These are phyloP conservation scores for Neurospora sp. DNA, from an alignment of 495 filamentous ascomycete genomes.

Conservation along the genomic window DNA sequence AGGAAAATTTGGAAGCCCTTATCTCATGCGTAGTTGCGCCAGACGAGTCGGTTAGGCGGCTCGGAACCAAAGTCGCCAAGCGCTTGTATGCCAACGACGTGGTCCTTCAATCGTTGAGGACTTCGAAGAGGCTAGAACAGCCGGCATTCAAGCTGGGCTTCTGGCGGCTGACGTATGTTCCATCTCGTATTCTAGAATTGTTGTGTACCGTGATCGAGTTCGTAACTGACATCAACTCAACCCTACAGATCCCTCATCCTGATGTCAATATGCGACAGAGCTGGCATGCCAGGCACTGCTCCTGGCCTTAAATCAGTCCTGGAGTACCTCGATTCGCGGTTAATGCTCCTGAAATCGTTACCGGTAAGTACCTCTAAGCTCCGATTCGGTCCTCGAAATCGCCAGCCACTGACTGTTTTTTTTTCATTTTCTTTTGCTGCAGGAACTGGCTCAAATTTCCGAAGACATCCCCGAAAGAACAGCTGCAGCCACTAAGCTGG, in stretches of 20 bases:
- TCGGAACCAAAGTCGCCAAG: conserved; percentile 35
- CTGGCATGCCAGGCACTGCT: conserved; percentile 29
- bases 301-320: conserved; percentile 37
- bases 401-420: background rate
- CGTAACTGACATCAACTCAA: conserved; percentile 9
- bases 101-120: conserved; percentile 25
- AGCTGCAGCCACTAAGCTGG: conserved; percentile 39
- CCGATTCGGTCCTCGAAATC: background rate
- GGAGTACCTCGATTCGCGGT: conserved; percentile 40
- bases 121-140: conserved; percentile 30
- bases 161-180: conserved; percentile 44
- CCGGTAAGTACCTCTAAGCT: conserved; percentile 19
- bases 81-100: conserved; percentile 35
- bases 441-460: conserved; percentile 38
- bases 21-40: conserved; percentile 41
- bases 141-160: conserved; percentile 34
- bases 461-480: conserved; percentile 42
- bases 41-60: conserved; percentile 37
- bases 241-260: conserved; percentile 36
- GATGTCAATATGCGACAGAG: conserved; percentile 38
- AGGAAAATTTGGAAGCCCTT: conserved; percentile 40
- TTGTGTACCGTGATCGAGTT: background rate
- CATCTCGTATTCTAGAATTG: background rate
- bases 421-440: background rate
- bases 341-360: conserved; percentile 37